Evolutionary conservation across 768 basidiomycete genomes (phyloP).

Genomic region (Neoboletus magnificus): DNA sequence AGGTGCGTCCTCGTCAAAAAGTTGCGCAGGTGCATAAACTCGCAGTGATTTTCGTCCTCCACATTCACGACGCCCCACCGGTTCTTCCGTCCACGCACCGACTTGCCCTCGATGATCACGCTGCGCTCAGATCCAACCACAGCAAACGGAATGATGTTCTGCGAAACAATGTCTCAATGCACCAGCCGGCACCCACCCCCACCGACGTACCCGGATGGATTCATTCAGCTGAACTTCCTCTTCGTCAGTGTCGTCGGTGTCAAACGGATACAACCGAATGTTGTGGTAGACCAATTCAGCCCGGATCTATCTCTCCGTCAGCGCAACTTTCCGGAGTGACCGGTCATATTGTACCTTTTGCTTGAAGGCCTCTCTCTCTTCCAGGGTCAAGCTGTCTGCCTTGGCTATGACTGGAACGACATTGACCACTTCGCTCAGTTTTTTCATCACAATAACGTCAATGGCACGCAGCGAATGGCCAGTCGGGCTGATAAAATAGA

Average conservation of each 20-base stretch:
- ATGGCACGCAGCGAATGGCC: slow-evolving; percentile 95
- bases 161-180: slow-evolving; percentile 6
- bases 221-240: slow-evolving; percentile 91
- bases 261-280: slow-evolving; percentile 95
- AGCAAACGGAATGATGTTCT: slow-evolving; percentile 96
- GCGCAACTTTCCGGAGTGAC: neutral
- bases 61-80: slow-evolving; percentile 99
- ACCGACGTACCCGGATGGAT: slow-evolving; percentile 72
- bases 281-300: slow-evolving; percentile 88
- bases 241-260: slow-evolving; percentile 92
- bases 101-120: slow-evolving; percentile 93
- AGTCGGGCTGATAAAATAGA: slow-evolving; percentile 99
- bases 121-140: slow-evolving; percentile 96
- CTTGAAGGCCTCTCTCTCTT: slow-evolving; percentile 94
- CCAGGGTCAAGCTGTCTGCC: slow-evolving; percentile 88
- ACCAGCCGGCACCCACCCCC: neutral
- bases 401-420: slow-evolving; percentile 99
- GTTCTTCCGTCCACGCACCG: slow-evolving; percentile 94
- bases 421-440: slow-evolving; percentile 97
- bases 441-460: slow-evolving; percentile 98
- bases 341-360: slow-evolving; percentile 54
- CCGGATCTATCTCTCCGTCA: slow-evolving; percentile 63
- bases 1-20: slow-evolving; percentile 96
- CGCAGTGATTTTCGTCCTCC: slow-evolving; percentile 95
- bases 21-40: slow-evolving; percentile 95